These are phyloP conservation scores for Clohesyomyces aquaticus DNA, from an alignment of 495 filamentous ascomycete genomes.

Conservation along the genomic window DNA sequence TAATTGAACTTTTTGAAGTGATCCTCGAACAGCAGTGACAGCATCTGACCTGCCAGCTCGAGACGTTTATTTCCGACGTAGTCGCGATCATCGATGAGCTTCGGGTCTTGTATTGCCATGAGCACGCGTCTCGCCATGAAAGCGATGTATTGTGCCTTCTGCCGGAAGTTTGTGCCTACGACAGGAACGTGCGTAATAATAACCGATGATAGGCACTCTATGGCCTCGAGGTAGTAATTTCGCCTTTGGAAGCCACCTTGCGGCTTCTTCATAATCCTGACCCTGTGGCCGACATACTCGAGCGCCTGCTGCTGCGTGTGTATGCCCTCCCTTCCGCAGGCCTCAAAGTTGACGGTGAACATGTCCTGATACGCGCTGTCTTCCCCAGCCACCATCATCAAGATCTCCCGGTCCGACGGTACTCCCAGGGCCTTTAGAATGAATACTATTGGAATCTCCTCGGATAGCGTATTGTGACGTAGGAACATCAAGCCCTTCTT, in stretches of 20 bases:
- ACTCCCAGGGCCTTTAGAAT: slow-evolving; percentile 92
- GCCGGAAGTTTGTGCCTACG: slow-evolving; percentile 83
- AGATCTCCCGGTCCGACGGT: slow-evolving; percentile 89
- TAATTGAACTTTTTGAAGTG: slow-evolving; percentile 92
- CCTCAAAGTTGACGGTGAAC: slow-evolving; percentile 93
- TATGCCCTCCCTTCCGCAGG: slow-evolving; percentile 76
- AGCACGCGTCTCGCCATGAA: slow-evolving; percentile 94
- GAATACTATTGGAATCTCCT: slow-evolving; percentile 90
- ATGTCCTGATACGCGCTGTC: slow-evolving; percentile 89
- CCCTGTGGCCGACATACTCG: slow-evolving; percentile 81
- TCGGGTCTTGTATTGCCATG: slow-evolving; percentile 87
- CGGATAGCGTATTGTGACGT: slow-evolving; percentile 88
- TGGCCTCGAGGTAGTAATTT: slow-evolving; percentile 80
- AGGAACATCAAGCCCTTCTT: slow-evolving; percentile 91
- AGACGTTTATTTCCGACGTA: slow-evolving; percentile 97
- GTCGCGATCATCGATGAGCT: slow-evolving; percentile 91
- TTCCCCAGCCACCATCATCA: slow-evolving; percentile 81
- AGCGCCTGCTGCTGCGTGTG: slow-evolving; percentile 93
- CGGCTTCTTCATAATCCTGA: slow-evolving; percentile 77
- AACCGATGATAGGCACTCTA: slow-evolving; percentile 87
- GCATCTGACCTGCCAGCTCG: slow-evolving; percentile 89
- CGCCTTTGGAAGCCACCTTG: slow-evolving; percentile 58
- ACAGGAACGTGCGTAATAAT: slow-evolving; percentile 95
- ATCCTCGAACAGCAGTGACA: slow-evolving; percentile 96
- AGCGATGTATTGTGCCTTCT: slow-evolving; percentile 92